A percentile compares a stretch with the other conserved stretches of the same genome.
These are phyloP conservation scores for Fusarium sp. DNA, from an alignment of 2,329 filamentous ascomycete species.

Conservation along the genomic window DNA sequence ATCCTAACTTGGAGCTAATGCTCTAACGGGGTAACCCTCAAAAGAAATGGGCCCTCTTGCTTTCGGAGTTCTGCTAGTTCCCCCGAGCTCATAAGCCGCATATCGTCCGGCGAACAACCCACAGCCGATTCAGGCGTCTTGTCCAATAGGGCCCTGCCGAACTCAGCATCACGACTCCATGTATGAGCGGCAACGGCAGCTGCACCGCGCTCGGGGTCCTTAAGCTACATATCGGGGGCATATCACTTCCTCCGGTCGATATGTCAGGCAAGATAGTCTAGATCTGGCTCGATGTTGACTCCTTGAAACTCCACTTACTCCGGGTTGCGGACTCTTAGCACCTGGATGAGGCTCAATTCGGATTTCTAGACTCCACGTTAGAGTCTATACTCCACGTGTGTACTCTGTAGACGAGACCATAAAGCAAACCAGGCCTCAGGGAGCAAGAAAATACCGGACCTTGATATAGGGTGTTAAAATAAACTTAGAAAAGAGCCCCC, in stretches of 20 bases:
- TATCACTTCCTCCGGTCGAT: slow-evolving; percentile 7
- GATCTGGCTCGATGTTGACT: slow-evolving; percentile 13
- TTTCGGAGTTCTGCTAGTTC: slow-evolving; percentile 24
- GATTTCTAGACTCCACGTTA: not conserved
- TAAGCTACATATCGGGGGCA: slow-evolving; percentile 17
- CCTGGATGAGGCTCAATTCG: slow-evolving; percentile 15
- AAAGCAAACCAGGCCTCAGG: not conserved
- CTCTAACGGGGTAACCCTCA: slow-evolving; percentile 13
- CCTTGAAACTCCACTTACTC: slow-evolving; percentile 21
- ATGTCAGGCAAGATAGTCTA: slow-evolving; percentile 9
- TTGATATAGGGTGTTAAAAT: too few relatives aligned
- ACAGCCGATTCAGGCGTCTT: slow-evolving; percentile 16
- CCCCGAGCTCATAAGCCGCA: slow-evolving; percentile 23
- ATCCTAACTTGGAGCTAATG: slow-evolving; percentile 23
- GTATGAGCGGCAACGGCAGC: slow-evolving; percentile 14
- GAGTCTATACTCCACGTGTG: slow-evolving; percentile 4
- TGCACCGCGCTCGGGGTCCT: slow-evolving; percentile 2
- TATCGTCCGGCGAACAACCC: slow-evolving; percentile 10
- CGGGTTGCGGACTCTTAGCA: slow-evolving; percentile 15
- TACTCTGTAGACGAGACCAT: not conserved
- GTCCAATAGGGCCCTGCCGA: slow-evolving; percentile 15
- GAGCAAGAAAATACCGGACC: too few relatives aligned
- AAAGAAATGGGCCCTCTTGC: slow-evolving; percentile 7
- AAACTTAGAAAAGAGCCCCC: too few relatives aligned
- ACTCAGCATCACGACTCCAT: slow-evolving; percentile 1